Conservation (phyloP, 164 flowering plant species). For the Vitis labrusca region DNA sequence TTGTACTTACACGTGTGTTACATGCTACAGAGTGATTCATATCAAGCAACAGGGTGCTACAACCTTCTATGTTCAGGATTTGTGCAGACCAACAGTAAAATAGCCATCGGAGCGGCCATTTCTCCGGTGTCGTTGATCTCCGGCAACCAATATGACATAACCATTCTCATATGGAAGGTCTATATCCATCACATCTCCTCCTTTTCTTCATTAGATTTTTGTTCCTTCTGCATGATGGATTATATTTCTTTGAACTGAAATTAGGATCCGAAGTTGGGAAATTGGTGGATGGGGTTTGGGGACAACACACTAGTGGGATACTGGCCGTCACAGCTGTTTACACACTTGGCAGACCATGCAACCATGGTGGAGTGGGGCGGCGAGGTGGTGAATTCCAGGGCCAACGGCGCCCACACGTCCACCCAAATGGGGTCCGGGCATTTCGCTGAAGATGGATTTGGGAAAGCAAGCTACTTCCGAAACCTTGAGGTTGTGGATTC, state of each 20-base stretch:
- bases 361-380: constrained; percentile 89
- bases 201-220: neutral
- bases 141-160: constrained; percentile 56
- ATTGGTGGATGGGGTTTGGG: constrained; percentile 80
- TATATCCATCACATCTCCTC: neutral
- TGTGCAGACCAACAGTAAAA: constrained; percentile 60
- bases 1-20: neutral
- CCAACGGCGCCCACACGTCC: constrained; percentile 56
- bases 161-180: constrained; percentile 81
- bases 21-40: constrained; percentile 55
- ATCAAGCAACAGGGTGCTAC: constrained; percentile 79
- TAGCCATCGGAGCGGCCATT: constrained; percentile 77
- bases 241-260: neutral
- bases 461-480: constrained; percentile 81
- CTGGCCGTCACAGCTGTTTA: constrained; percentile 72
- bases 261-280: constrained; percentile 72
- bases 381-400: constrained; percentile 64
- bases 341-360: constrained; percentile 62
- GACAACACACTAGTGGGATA: constrained; percentile 63
- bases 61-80: constrained; percentile 77
- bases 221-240: constrained; percentile 1
- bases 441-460: constrained; percentile 82
- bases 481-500: constrained; percentile 86
- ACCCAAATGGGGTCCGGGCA: constrained; percentile 83
- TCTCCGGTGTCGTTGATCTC: constrained; percentile 49